phyloP scores from a whole-genome alignment of 2,329 filamentous ascomycete genomes.

The Acarospora socialis region DNA sequence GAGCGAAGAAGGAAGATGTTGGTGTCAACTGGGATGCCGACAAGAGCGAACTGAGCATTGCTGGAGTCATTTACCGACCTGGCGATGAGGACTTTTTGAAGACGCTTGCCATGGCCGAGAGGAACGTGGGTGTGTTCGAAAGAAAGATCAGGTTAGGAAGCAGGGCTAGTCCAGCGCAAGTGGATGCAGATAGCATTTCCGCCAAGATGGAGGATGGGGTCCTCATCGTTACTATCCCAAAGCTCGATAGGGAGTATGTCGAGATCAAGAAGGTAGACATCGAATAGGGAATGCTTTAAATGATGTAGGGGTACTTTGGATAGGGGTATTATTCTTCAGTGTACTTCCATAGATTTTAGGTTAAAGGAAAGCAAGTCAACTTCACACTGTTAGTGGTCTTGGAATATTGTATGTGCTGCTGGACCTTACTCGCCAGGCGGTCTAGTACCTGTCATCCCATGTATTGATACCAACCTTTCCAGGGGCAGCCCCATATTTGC shows the following conservation, averaged over 20 bases:
- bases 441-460: too few species aligned
- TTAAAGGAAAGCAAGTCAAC: too few species aligned
- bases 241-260: constrained; percentile 43
- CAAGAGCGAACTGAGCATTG: constrained; percentile 48
- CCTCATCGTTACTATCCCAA: constrained; percentile 62
- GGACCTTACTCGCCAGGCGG: too few species aligned
- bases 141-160: constrained; percentile 47
- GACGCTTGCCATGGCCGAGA: constrained; percentile 49
- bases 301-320: too few species aligned
- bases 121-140: constrained; percentile 61
- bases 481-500: too few species aligned
- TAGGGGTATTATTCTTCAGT: too few species aligned
- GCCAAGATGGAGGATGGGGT: constrained; percentile 71
- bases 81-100: constrained; percentile 55
- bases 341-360: too few species aligned
- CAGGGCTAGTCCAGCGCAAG: constrained; percentile 39
- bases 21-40: constrained; percentile 63
- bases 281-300: constrained; percentile 4
- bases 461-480: too few species aligned
- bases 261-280: constrained; percentile 16
- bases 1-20: constrained; percentile 65
- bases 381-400: too few species aligned
- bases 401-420: too few species aligned
- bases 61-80: constrained; percentile 59
- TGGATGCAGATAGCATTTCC: constrained; percentile 53